Percentiles rank a stretch among this genome's conserved stretches.
Conservation (phyloP, 192 early-diverging fungal species). For the Linderina pennispora region DNA sequence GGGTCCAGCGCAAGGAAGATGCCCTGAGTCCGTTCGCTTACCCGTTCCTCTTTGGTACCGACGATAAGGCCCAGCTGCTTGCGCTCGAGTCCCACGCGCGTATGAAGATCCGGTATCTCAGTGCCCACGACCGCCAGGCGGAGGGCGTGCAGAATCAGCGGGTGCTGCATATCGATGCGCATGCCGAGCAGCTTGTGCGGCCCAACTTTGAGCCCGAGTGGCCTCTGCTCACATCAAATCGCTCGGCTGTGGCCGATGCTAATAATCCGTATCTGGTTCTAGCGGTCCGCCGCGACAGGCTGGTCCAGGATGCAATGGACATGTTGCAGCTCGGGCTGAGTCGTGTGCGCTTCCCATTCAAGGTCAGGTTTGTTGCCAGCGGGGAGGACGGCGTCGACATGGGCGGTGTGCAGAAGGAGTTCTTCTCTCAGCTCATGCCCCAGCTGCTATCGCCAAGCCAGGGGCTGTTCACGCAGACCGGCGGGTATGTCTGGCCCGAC, state of each 20-base stretch:
- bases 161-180: constrained; percentile 27
- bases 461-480: constrained; percentile 59
- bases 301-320: constrained; percentile 73
- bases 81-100: constrained; percentile 18
- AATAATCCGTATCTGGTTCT: constrained; percentile 69
- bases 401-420: constrained; percentile 96
- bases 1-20: constrained; percentile 19
- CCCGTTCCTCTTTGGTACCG: constrained; percentile 24
- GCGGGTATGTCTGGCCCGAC: constrained; percentile 73
- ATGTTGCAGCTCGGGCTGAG: constrained; percentile 5
- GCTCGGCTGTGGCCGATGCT: constrained; percentile 6
- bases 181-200: constrained; percentile 27
- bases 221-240: constrained; percentile 23
- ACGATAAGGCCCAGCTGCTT: constrained; percentile 12
- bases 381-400: constrained; percentile 94
- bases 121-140: constrained; percentile 32
- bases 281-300: constrained; percentile 58
- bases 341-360: constrained; percentile 28
- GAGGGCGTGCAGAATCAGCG: constrained; percentile 26
- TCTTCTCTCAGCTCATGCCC: constrained; percentile 74
- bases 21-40: constrained; percentile 25
- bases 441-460: constrained; percentile 65
- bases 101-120: constrained; percentile 24
- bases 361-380: constrained; percentile 75
- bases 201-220: constrained; percentile 15